Base-by-base conservation (phyloP, 2,329 filamentous ascomycete species). In the Colletotrichum sublineola region DNA sequence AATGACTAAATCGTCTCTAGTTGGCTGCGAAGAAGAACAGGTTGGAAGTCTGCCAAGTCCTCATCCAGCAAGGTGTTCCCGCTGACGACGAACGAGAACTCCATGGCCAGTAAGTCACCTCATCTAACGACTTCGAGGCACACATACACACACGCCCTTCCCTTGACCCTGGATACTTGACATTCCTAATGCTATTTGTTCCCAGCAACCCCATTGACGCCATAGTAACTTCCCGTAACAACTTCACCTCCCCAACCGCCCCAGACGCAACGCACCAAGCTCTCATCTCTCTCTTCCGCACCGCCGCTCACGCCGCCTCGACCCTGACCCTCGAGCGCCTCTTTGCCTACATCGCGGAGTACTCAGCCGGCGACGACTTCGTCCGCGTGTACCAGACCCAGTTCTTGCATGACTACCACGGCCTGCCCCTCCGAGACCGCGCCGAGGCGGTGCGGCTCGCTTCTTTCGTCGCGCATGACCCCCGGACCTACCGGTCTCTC, bases 371-470 rank as follows among this genome's bases (percentile, higher is more conserved):
- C 0, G 75, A 78, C 2, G 67, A 75, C 3, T 72, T 40, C 1
- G 0, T 74, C 0, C 12, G 18, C 0, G 42, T 73, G 8, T 80
- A 78, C 8, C 68, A 31, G 0, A 11, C 65, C 5, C 63, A 67
- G 3, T 80, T 79, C 18, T 24, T 80, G 15, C 71, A 71, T 0
- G 75, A 73, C 0, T 77, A 55, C 8, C 75, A 76, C 2, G 20
- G 56, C 1, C 71, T 75, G 0, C 74, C 74, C 0, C 11, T 77
- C 12, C 48, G 61, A 0, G 57, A 75, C 20, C 76, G 79, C 0
- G 31, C 78, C 0, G 78, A 80, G n/a, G 75, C 74, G 0, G 68
- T 79, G 0, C 67, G 79, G 3, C 46, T 77, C 0, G 79, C 75
- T 0, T 71, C 71, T 0, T 80, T 79, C 9, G 72, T 75, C 9